phyloP scores from a whole-genome alignment of 2,329 filamentous ascomycete species.

The Orbilia oligospora region DNA sequence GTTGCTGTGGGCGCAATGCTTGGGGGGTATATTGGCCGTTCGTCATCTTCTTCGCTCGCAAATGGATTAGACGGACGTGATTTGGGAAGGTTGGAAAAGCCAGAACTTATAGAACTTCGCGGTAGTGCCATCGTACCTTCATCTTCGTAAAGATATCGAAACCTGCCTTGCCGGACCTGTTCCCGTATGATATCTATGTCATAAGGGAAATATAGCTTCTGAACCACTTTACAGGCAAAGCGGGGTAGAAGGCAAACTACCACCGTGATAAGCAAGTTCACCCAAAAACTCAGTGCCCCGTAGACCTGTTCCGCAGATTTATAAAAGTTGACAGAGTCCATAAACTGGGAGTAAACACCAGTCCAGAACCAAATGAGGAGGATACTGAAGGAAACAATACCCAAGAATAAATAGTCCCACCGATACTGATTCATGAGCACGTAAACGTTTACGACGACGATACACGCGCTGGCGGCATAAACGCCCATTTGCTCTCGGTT shows the following conservation, averaged over 20 bases:
- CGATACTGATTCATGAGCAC: slow-evolving; percentile 96
- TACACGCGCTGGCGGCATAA: slow-evolving; percentile 85
- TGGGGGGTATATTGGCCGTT: slow-evolving; percentile 92
- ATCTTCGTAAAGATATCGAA: slow-evolving; percentile 78
- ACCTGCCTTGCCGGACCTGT: slow-evolving; percentile 86
- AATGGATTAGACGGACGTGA: slow-evolving; percentile 64
- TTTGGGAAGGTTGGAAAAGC: slow-evolving; percentile 60
- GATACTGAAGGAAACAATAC: slow-evolving; percentile 85
- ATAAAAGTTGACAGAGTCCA: slow-evolving; percentile 77
- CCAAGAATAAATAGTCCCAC: slow-evolving; percentile 96
- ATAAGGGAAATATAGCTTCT: slow-evolving; percentile 93
- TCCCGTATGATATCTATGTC: slow-evolving; percentile 97
- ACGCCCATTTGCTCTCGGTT: slow-evolving; percentile 88
- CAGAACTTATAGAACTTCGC: slow-evolving; percentile 60
- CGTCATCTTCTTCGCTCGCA: slow-evolving; percentile 82
- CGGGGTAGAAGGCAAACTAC: slow-evolving; percentile 88
- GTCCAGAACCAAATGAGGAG: slow-evolving; percentile 96
- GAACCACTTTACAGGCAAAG: slow-evolving; percentile 86
- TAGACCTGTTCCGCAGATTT: slow-evolving; percentile 84
- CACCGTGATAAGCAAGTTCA: slow-evolving; percentile 81
- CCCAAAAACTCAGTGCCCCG: slow-evolving; percentile 87
- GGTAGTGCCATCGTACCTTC: slow-evolving; percentile 67
- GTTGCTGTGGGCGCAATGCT: slow-evolving; percentile 83
- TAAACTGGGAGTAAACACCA: slow-evolving; percentile 81
- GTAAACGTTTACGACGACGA: slow-evolving; percentile 92